Percentiles rank a stretch among this genome's conserved stretches.
Evolutionary conservation across 139 green algal genomes (phyloP).

Genomic region (Coccomyxa sp.): DNA sequence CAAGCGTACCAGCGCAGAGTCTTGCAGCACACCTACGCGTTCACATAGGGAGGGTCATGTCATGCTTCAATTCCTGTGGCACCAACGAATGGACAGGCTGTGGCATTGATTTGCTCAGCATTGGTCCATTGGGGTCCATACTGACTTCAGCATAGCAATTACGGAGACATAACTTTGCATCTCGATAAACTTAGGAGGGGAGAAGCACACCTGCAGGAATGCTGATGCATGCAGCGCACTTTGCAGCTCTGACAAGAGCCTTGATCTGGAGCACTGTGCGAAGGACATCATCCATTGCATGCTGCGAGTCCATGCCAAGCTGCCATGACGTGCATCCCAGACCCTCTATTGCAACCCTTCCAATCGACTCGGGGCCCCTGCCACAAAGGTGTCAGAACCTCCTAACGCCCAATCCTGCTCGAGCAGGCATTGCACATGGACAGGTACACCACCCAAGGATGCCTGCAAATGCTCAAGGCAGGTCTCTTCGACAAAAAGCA

Average conservation of each 20-base stretch:
- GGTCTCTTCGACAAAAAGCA: not conserved
- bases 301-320: not conserved
- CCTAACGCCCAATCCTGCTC: not conserved
- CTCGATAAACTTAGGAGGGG: not conserved
- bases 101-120: not conserved
- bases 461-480: not conserved
- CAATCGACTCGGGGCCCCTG: constrained; percentile 25
- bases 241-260: constrained; percentile 16
- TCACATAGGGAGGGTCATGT: not conserved
- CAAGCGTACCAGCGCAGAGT: not conserved
- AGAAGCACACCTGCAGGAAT: constrained; percentile 31
- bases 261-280: constrained; percentile 23
- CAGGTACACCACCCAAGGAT: not conserved
- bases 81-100: not conserved
- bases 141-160: not conserved
- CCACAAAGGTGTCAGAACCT: not conserved
- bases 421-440: not conserved
- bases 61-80: not conserved
- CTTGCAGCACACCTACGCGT: not conserved
- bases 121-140: not conserved
- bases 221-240: constrained; percentile 37
- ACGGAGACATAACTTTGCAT: not conserved
- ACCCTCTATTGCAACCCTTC: constrained; percentile 51
- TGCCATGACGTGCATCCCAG: constrained; percentile 37
- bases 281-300: constrained; percentile 23